A percentile compares a stretch with the other conserved stretches of the same genome.
Evolutionary conservation across 352 stramenopile species (phyloP).

Genomic region (Thalassiosira ordinaria): DNA sequence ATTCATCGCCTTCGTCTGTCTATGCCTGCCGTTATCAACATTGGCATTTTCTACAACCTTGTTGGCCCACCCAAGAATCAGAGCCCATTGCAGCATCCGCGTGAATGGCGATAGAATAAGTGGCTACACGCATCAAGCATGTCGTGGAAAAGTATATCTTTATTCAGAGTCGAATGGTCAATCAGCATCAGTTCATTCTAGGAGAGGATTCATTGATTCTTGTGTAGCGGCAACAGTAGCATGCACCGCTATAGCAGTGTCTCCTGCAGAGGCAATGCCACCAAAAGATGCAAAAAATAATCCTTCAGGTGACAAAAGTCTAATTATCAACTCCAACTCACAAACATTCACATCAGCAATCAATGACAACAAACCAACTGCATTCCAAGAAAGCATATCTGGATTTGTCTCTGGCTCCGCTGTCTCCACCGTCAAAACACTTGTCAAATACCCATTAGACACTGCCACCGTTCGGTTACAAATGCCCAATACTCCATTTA

Average conservation of each 20-base stretch:
- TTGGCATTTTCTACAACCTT: slow-evolving; percentile 10
- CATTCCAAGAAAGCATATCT: slow-evolving; percentile 74
- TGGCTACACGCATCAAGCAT: no score
- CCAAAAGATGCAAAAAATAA: not conserved
- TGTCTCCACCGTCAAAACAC: slow-evolving; percentile 68
- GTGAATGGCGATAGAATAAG: no score
- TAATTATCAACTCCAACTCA: not conserved
- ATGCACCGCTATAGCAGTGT: not conserved
- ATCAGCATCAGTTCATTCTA: not conserved
- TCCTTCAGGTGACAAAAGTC: not conserved
- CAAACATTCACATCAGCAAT: not conserved
- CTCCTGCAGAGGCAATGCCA: slow-evolving; percentile 13
- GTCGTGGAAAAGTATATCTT: not conserved
- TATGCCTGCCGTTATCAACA: not conserved
- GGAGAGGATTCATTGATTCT: slow-evolving; percentile 20
- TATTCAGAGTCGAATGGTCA: not conserved
- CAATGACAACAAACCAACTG: slow-evolving; percentile 1
- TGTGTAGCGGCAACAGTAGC: slow-evolving; percentile 5
- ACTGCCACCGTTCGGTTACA: slow-evolving; percentile 78
- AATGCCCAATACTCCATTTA: slow-evolving; percentile 74
- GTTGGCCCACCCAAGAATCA: not conserved
- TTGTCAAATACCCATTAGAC: slow-evolving; percentile 82
- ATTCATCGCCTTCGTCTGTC: not conserved
- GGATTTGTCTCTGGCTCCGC: slow-evolving; percentile 69
- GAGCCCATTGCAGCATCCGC: no score